Evolutionary conservation across 163 green algal species (phyloP).

Genomic region (Chloromonas sp.): DNA sequence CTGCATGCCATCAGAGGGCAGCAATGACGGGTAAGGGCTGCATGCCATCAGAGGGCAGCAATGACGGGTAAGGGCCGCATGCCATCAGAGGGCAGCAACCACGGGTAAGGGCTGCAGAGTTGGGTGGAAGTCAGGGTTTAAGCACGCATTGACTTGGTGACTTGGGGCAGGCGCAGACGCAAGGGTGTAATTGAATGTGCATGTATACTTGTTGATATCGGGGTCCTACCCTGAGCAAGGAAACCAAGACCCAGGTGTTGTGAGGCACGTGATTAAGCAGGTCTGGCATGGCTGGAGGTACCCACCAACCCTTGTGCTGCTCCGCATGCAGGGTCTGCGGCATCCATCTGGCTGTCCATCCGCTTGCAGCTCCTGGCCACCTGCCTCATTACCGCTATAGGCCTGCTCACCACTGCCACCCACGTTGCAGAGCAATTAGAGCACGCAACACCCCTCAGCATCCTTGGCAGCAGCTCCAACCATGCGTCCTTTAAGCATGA

Average conservation of each 20-base stretch:
- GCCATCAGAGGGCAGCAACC: slow-evolving; percentile 34
- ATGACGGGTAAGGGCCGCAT: slow-evolving; percentile 18
- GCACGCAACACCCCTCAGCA: neutral
- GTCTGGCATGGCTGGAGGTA: neutral
- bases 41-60: slow-evolving; percentile 28
- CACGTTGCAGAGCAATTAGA: slow-evolving; percentile 7
- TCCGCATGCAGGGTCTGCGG: slow-evolving; percentile 5
- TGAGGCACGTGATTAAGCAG: too few species aligned
- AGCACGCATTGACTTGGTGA: neutral
- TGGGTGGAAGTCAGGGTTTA: neutral
- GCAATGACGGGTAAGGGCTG: slow-evolving; percentile 22
- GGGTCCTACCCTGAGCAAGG: too few species aligned
- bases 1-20: slow-evolving; percentile 28
- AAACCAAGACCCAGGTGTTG: too few species aligned
- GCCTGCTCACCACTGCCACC: slow-evolving; percentile 51
- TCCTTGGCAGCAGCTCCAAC: too few species aligned
- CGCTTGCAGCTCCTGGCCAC: slow-evolving; percentile 32
- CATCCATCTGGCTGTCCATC: slow-evolving; percentile 27
- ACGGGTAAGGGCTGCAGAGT: slow-evolving; percentile 8
- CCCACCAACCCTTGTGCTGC: neutral
- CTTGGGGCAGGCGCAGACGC: too few species aligned
- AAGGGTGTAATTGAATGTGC: too few species aligned
- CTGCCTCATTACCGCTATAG: slow-evolving; percentile 39
- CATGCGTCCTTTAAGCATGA: too few species aligned
- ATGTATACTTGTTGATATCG: too few species aligned